Base-by-base conservation (phyloP, 768 basidiomycete species). In the Suillus paluster region DNA sequence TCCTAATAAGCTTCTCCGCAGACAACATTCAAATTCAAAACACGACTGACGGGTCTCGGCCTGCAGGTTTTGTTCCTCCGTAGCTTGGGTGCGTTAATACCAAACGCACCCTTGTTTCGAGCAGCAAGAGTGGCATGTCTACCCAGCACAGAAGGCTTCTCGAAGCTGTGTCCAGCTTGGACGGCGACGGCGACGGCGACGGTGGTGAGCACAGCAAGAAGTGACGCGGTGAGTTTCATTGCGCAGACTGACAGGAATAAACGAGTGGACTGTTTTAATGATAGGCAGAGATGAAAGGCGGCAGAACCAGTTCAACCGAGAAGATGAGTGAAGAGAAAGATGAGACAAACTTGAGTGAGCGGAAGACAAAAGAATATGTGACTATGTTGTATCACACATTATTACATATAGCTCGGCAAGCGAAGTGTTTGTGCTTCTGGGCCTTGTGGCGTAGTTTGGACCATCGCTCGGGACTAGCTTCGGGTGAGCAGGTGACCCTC, bases 161-260 rank as follows among this genome's bases (percentile, higher is more conserved):
- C 65, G 50, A 63, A 69, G 48, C 68, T 75, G 63, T 74, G 74
- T n/a, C 70, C 67, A 44, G 72, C 77, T 53, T 73, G 68, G 55
- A 67, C 74, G 52, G 67, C 63, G 38, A 72, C 71, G 52, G 67
- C 63, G 38, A 72, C 71, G 57, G 64, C 61, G 56, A 71, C 61
- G 48, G 66, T 66, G 53, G 66, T 65, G 62, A 78, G 66, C 46
- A 79, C 69, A 63, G 80, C 70, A 57, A 85, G 69, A 66, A 80
- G 63, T 41, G 81, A 70, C 65, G 78, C 69, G 57, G 76, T 67
- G 64, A 81, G 61, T 77, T 79, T 84, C 84, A 86, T 85, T 50
- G 30, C 30, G 30, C 30, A 30, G 30, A 30, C 30, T 30, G 58
- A 70, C 68, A 34, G 57, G 65, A 61, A 59, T 66, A 64, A 62